Percentiles rank a stretch among this genome's conserved stretches.
Conservation (phyloP, 1,139 yeast genomes). For the Pneumocystis wakefieldiae region DNA sequence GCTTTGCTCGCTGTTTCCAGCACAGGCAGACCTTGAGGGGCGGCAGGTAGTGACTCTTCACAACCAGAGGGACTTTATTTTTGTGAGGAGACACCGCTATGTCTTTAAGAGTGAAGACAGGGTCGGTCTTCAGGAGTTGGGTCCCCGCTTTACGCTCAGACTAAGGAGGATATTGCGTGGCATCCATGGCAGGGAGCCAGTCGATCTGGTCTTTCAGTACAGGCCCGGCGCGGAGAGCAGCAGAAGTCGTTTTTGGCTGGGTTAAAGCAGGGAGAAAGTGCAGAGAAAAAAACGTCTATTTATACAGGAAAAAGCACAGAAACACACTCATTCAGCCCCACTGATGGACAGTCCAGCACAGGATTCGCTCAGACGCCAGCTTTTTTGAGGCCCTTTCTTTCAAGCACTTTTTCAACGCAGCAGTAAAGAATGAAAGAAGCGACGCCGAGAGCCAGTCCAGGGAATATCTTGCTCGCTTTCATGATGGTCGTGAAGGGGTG, state of each 20-base stretch:
- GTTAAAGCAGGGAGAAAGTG: background rate
- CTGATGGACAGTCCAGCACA: no score
- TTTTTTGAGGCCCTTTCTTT: slow-evolving; percentile 15
- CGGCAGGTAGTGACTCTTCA: slow-evolving; percentile 90
- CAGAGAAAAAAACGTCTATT: no score
- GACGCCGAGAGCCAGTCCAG: slow-evolving; percentile 69
- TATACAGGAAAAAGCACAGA: no score
- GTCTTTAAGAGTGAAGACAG: slow-evolving; percentile 75
- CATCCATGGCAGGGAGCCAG: slow-evolving; percentile 40
- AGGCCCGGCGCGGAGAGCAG: background rate
- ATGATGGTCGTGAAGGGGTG: slow-evolving; percentile 64
- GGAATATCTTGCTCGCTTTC: slow-evolving; percentile 61
- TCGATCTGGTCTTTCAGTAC: slow-evolving; percentile 7
- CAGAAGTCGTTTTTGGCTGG: background rate
- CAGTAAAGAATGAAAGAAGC: slow-evolving; percentile 59
- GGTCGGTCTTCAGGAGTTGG: slow-evolving; percentile 89
- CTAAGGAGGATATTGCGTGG: slow-evolving; percentile 83
- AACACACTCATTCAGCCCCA: no score
- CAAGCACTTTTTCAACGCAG: slow-evolving; percentile 39
- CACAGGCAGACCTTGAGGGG: slow-evolving; percentile 83
- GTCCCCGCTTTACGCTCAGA: slow-evolving; percentile 88
- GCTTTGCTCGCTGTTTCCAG: slow-evolving; percentile 85
- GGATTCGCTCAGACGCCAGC: no score
- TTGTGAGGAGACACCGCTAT: slow-evolving; percentile 89
- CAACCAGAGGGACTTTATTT: slow-evolving; percentile 88